Conservation (phyloP, 768 basidiomycete species). For the Boletus edulis region DNA sequence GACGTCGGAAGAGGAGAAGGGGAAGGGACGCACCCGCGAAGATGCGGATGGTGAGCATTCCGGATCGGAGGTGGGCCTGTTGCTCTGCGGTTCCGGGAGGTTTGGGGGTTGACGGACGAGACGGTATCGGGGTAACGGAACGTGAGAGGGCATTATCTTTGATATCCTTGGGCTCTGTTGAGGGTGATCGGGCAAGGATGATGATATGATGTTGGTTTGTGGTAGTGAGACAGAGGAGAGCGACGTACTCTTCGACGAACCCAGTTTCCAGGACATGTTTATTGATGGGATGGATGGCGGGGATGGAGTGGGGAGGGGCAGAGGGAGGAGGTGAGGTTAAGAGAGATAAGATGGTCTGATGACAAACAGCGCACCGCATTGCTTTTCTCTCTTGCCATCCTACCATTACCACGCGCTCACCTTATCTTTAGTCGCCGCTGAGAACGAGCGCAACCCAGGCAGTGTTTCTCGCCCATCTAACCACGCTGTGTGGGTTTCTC, state of each 20-base stretch:
- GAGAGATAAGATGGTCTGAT: constrained; percentile 8
- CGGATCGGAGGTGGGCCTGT: constrained; percentile 66
- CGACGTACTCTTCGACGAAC: constrained; percentile 35
- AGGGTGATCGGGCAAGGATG: not conserved
- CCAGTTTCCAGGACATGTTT: constrained; percentile 59
- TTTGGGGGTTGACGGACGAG: constrained; percentile 77
- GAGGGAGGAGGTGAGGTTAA: not conserved
- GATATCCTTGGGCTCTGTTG: constrained; percentile 62
- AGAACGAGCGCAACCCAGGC: no score
- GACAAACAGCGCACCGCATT: not conserved
- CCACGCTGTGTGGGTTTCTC: no score
- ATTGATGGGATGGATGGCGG: not conserved
- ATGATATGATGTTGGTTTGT: not conserved
- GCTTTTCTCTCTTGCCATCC: not conserved
- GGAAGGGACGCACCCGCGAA: constrained; percentile 68
- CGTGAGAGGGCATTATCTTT: constrained; percentile 74
- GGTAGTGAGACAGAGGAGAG: not conserved
- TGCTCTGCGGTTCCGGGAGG: constrained; percentile 47
- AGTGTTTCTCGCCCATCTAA: no score
- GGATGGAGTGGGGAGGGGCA: not conserved
- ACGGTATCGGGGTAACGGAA: constrained; percentile 80
- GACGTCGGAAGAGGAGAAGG: constrained; percentile 7
- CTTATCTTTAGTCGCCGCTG: no score
- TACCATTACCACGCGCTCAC: no score
- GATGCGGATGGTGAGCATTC: constrained; percentile 94